These are phyloP conservation scores for Phyllosticta capitalensis DNA, from an alignment of 2,329 filamentous ascomycete genomes.

Conservation along the genomic window DNA sequence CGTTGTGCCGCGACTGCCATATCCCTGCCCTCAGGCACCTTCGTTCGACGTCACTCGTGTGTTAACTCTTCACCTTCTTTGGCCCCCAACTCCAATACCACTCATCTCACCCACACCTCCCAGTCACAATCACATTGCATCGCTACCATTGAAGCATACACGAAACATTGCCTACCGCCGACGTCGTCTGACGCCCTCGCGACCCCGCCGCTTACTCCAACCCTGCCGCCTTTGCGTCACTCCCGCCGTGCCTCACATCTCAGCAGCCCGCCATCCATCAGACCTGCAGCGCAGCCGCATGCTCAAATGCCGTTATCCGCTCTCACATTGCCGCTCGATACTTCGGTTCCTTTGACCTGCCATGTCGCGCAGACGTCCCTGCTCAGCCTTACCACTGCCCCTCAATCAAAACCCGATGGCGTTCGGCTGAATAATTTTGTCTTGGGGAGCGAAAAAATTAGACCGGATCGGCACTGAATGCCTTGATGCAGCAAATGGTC, in stretches of 20 bases:
- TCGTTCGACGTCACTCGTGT: background rate
- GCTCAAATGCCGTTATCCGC: background rate
- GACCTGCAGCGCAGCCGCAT: background rate
- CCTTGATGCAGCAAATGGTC: background rate
- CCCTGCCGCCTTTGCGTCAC: background rate
- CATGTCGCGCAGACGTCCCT: background rate
- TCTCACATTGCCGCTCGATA: background rate
- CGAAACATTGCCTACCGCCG: background rate
- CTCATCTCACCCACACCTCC: background rate
- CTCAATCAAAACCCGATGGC: background rate
- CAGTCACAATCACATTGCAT: background rate
- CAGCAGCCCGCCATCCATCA: background rate
- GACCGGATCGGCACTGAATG: background rate
- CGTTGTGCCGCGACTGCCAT: background rate
- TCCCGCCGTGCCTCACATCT: background rate
- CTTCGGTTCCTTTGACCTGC: background rate
- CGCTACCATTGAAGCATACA: background rate
- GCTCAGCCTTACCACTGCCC: background rate
- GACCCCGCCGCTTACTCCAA: background rate
- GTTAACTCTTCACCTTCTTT: background rate
- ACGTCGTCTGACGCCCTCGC: background rate
- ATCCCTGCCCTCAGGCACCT: background rate
- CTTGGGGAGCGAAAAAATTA: background rate
- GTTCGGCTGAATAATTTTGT: background rate
- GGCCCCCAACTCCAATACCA: background rate